Percentiles rank a stretch among this genome's conserved stretches.
Conservation (phyloP, 1,139 yeast species). For the Saccharomycopsis hybrid region DNA sequence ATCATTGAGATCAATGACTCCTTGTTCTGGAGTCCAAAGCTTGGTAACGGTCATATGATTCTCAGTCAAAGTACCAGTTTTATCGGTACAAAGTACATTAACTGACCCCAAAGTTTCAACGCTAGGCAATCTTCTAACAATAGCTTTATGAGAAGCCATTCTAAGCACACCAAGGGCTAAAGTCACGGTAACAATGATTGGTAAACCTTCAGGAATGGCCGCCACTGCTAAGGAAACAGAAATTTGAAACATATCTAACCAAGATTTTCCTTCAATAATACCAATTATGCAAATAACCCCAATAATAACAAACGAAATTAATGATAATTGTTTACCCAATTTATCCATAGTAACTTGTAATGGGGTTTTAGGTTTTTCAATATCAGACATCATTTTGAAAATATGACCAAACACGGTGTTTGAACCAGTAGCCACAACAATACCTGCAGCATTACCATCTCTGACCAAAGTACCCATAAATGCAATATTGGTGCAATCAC, state of each 20-base stretch:
- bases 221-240: conserved; percentile 96
- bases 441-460: conserved; percentile 88
- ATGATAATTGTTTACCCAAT: conserved; percentile 81
- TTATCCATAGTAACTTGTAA: conserved; percentile 91
- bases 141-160: conserved; percentile 91
- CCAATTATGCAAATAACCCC: conserved; percentile 86
- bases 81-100: conserved; percentile 46
- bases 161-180: conserved; percentile 89
- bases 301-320: conserved; percentile 76
- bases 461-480: conserved; percentile 95
- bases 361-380: conserved; percentile 95
- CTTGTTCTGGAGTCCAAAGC: conserved; percentile 62
- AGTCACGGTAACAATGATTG: conserved; percentile 94
- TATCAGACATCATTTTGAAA: conserved; percentile 87
- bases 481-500: conserved; percentile 70
- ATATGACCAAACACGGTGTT: conserved; percentile 87
- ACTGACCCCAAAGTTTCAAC: conserved; percentile 74
- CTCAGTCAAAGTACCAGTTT: conserved; percentile 89
- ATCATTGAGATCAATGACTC: conserved; percentile 43
- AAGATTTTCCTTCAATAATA: conserved; percentile 78
- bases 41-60: conserved; percentile 91
- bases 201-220: conserved; percentile 96
- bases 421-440: conserved; percentile 85
- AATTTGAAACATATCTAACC: conserved; percentile 97
- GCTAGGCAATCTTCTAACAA: conserved; percentile 86